phyloP scores from a whole-genome alignment of 176 grass and related monocot genomes.

The Poa pratensis region DNA sequence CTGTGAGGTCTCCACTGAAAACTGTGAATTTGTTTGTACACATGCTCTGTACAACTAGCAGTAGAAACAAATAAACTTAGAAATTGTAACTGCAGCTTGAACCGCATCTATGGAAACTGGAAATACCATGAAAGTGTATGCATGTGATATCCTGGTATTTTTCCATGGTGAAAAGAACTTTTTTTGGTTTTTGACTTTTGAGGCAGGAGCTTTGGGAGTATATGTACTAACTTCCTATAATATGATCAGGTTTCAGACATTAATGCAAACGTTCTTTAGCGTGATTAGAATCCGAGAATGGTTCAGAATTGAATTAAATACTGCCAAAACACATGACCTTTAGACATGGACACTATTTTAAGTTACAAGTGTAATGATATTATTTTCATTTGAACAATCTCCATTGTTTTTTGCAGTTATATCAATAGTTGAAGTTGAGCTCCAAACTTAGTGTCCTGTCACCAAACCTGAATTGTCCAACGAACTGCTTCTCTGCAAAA shows the following conservation, averaged over 20 bases:
- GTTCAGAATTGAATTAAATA: neutral
- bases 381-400: neutral
- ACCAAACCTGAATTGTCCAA: no score
- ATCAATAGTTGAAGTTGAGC: no score
- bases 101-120: neutral
- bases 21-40: slow-evolving; percentile 19
- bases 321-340: neutral
- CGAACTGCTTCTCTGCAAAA: neutral
- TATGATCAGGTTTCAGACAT: neutral
- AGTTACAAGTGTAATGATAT: neutral
- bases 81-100: slow-evolving; percentile 19
- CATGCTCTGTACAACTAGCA: slow-evolving; percentile 9
- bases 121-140: neutral
- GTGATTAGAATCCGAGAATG: neutral
- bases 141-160: neutral
- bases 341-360: neutral
- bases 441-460: no score
- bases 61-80: neutral
- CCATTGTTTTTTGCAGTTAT: no score
- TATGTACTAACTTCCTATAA: neutral
- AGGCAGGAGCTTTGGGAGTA: neutral
- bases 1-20: neutral
- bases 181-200: neutral
- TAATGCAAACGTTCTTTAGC: neutral
- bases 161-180: neutral